Base-by-base conservation (phyloP, 2,329 filamentous ascomycete species). In the Clarireedia sp. region DNA sequence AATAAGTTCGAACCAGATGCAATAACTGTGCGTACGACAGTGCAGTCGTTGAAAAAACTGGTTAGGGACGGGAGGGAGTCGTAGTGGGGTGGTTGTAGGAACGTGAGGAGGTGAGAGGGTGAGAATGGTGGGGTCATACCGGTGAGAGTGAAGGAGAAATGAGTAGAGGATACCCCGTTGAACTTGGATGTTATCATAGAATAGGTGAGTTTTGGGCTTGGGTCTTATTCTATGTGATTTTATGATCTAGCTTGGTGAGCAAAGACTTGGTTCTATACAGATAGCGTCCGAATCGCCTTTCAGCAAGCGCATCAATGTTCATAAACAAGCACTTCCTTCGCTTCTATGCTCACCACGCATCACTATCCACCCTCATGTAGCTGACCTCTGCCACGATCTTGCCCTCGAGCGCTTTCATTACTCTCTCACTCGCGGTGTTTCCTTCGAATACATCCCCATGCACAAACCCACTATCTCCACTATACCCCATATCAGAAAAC, bases 401-500 rank as follows among this genome's bases (percentile, higher is more conserved):
- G 1, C 54, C 62, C 1, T 62, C 63, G 12, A 68, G 26, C 2
- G 56, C 53, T 33, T 48, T 62, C 65, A 69, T 67, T 1, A 68
- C 63, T n/a, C 60, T 62, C 51, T 67, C 64, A 58, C 67, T 69
- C 10, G 51, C 64, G 38, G 17, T 23, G 58, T 69, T 68, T 24
- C 65, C 66, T 3, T 55, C 60, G 33, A 64, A 58, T 3, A 68
- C 65, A 61, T 68, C 65, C 2, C 64, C 54, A 62, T 68, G 65
- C 5, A 63, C 57, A 59, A 63, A 69, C 9, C 62, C 66, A 54
- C 62, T 66, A 36, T 56, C 56, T 3, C 64, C 67, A 46, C 55
- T 55, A 53, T 59, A 64, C 1, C 64, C 66, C 48, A 68, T 10
- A 54, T 65, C 64, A 10, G 23, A 21, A 52, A 62, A 69, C 6